Evolutionary conservation across 139 green algal species (phyloP), one percentile per base, ranked within the genome.

Genomic region (Chlamydomonas sp.): DNA sequence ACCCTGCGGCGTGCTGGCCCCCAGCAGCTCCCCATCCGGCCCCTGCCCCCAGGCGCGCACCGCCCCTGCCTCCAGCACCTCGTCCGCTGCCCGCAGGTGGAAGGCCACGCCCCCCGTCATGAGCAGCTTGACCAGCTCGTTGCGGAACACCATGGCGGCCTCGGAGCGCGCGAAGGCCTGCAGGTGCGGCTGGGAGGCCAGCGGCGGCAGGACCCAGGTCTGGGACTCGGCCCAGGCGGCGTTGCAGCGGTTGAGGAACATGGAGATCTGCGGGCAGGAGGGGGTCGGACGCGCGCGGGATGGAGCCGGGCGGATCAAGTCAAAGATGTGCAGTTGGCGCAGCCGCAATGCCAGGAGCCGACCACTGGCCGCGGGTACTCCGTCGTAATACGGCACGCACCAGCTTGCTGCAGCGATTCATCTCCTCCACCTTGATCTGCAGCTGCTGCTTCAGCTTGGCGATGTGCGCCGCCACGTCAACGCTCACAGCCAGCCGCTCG

Each of bases 171-270:
- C 62, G 10, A 88, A 81, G 0, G 63, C 63, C 20, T 17, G 7
- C n/a, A 88, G 83, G 67, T 81, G 74, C 74, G 14, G 73, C 31
- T 88, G 83, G 2, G 74, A 61, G 1, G 78, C 83, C 73, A 88
- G 18, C 1, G 74, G 16, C 49, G 83, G 83, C 72, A 63, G 49
- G 8, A 17, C 49, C 88, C 88, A 91, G 3, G 7, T 12, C 60
- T 89, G 88, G 5, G 77, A 71, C 63, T 91, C 88, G 3, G 88
- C 83, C 88, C 88, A 91, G 4, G 76, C 49, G 7, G 82, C 83
- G 77, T 91, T 91, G 82, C 83, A 86, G 63, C 88, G 88, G 73
- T 89, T 89, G 15, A 89, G 63, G 60, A 79, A 85, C 67, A 88
- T 82, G 5, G 66, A 60, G 15, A 91, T 79, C 31, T 49, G 31